A percentile compares a stretch with the other conserved stretches of the same genome.
Conservation (phyloP, 2,329 filamentous ascomycete species). For the Incumbomyces lentus region DNA sequence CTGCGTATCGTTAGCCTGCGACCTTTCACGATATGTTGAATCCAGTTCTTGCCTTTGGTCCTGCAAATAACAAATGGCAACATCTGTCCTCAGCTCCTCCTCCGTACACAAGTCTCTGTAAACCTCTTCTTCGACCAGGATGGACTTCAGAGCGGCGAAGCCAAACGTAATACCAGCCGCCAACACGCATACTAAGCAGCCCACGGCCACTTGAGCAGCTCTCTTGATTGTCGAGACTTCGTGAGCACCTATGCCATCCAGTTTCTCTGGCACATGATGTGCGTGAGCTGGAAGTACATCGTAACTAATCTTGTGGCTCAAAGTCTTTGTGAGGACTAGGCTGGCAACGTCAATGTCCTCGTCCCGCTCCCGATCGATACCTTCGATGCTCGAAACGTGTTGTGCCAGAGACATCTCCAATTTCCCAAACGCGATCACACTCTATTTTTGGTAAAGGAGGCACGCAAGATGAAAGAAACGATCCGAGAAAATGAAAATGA, state of each 20-base stretch:
- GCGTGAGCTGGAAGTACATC: constrained; percentile 36
- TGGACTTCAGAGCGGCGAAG: constrained; percentile 72
- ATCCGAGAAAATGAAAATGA: no score
- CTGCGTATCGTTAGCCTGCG: no score
- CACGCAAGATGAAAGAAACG: no score
- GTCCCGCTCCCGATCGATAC: constrained; percentile 35
- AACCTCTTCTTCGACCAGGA: constrained; percentile 63
- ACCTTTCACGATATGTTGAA: no score
- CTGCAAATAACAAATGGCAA: constrained; percentile 47
- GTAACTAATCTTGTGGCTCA: constrained; percentile 35
- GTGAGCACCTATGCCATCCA: constrained; percentile 39
- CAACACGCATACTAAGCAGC: constrained; percentile 63
- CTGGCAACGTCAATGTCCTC: constrained; percentile 14
- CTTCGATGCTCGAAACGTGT: constrained; percentile 41
- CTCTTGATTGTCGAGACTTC: constrained; percentile 34
- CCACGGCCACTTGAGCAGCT: constrained; percentile 51
- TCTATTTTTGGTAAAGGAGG: no score
- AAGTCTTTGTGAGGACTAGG: constrained; percentile 23
- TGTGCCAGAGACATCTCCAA: constrained; percentile 41
- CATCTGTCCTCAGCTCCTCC: constrained; percentile 37
- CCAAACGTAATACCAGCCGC: constrained; percentile 74
- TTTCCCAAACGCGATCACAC: no score
- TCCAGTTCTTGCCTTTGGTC: constrained; percentile 42
- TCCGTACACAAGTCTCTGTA: constrained; percentile 55
- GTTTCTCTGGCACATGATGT: constrained; percentile 28